Percentiles rank a stretch among this genome's conserved stretches.
Conservation (phyloP, 2,329 filamentous ascomycete species). For the Fusarium algeriense region DNA sequence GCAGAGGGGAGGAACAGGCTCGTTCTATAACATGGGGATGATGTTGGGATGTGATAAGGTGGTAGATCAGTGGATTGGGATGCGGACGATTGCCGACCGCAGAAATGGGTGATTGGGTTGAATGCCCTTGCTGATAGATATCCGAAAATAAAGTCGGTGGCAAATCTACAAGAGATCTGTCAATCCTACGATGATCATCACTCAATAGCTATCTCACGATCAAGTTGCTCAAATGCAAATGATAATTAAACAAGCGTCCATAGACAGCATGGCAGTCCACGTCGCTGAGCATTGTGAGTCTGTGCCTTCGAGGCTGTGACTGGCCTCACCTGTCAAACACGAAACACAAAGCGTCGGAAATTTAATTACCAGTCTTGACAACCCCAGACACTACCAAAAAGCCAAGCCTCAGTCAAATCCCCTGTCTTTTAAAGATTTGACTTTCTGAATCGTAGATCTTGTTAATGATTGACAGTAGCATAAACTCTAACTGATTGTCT, state of each 20-base stretch:
- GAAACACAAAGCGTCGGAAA: constrained; percentile 5
- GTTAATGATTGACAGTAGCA: constrained; percentile 1
- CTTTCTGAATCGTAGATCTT: constrained; percentile 2
- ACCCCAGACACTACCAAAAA: neutral
- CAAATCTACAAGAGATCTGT: neutral
- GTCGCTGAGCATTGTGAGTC: neutral
- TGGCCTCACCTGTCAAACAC: neutral
- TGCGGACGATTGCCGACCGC: neutral
- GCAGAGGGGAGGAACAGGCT: neutral
- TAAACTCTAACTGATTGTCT: neutral
- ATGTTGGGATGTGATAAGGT: neutral
- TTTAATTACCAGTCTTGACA: constrained; percentile 1
- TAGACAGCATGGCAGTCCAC: neutral
- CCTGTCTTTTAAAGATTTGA: neutral
- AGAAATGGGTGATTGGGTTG: neutral
- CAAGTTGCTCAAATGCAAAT: neutral
- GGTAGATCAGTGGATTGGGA: constrained; percentile 13
- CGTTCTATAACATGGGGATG: neutral
- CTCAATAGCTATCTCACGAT: neutral
- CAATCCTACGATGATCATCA: neutral
- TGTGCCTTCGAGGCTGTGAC: constrained; percentile 11
- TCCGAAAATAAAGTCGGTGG: neutral
- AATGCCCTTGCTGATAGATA: neutral
- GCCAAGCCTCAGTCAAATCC: neutral
- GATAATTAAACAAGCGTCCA: too few species aligned